Evolutionary conservation across 2,329 filamentous ascomycete species (phyloP).

Genomic region (Verticillium isaacii): DNA sequence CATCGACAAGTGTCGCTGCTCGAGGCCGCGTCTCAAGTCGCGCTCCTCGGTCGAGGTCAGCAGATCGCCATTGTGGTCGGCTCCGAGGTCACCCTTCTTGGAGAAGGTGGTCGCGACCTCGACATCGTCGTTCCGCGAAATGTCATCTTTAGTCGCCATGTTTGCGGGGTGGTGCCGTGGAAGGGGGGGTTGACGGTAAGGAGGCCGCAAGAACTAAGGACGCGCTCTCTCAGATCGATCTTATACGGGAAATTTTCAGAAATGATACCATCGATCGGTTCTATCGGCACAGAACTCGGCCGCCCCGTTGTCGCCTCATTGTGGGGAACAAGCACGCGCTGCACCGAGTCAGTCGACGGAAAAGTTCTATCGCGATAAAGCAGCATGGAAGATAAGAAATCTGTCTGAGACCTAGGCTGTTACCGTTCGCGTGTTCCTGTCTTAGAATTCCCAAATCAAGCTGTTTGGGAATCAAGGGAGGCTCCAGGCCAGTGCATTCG

Average conservation of each 20-base stretch:
- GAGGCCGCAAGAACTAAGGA: not conserved
- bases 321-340: not conserved
- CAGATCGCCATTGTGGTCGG: constrained; percentile 34
- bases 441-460: too few species aligned
- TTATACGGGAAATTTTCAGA: not conserved
- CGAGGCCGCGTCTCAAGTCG: constrained; percentile 42
- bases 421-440: not conserved
- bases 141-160: not conserved
- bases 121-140: not conserved
- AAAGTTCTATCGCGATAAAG: not conserved
- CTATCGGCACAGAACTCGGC: not conserved
- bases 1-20: constrained; percentile 56
- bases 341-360: not conserved
- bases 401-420: not conserved
- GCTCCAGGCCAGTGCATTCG: too few species aligned
- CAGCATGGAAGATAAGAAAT: not conserved
- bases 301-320: not conserved
- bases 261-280: not conserved
- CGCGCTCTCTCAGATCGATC: not conserved
- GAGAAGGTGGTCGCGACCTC: not conserved
- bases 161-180: not conserved
- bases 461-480: too few species aligned
- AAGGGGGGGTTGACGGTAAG: not conserved
- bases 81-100: not conserved
- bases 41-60: constrained; percentile 43